These are phyloP conservation scores for Candida verbasci DNA, from an alignment of 805 yeast species.

Conservation along the genomic window DNA sequence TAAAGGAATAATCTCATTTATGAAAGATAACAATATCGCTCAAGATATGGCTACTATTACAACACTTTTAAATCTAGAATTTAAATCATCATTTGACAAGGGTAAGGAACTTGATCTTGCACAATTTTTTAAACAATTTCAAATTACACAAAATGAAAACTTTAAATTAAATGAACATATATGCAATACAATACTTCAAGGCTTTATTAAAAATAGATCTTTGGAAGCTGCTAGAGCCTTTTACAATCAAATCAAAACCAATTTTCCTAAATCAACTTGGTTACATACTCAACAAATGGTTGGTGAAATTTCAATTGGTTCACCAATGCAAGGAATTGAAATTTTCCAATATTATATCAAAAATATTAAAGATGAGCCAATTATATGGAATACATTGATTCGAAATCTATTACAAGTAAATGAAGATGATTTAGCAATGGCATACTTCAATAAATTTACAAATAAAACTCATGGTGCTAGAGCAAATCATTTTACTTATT, in stretches of 20 bases:
- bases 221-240: slow-evolving; percentile 49
- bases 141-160: slow-evolving; percentile 15
- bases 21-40: slow-evolving; percentile 37
- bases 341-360: slow-evolving; percentile 31
- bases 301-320: slow-evolving; percentile 43
- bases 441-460: slow-evolving; percentile 33
- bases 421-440: slow-evolving; percentile 34
- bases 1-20: slow-evolving; percentile 42
- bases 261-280: slow-evolving; percentile 28
- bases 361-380: slow-evolving; percentile 29
- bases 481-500: slow-evolving; percentile 53
- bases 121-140: slow-evolving; percentile 39
- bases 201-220: slow-evolving; percentile 47
- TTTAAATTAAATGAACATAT: slow-evolving; percentile 40
- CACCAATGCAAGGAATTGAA: slow-evolving; percentile 23
- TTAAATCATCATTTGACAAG: slow-evolving; percentile 42
- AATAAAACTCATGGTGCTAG: no score
- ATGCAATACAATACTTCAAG: slow-evolving; percentile 49
- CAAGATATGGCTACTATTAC: slow-evolving; percentile 66
- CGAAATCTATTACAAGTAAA: slow-evolving; percentile 22
- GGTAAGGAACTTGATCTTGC: slow-evolving; percentile 41
- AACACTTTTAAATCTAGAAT: slow-evolving; percentile 48
- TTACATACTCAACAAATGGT: slow-evolving; percentile 45
- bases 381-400: slow-evolving; percentile 41
- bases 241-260: slow-evolving; percentile 29